Percentiles rank a stretch among this genome's conserved stretches.
Evolutionary conservation across 1,284 basidiomycete genomes (phyloP).

Genomic region (Grifola frondosa): DNA sequence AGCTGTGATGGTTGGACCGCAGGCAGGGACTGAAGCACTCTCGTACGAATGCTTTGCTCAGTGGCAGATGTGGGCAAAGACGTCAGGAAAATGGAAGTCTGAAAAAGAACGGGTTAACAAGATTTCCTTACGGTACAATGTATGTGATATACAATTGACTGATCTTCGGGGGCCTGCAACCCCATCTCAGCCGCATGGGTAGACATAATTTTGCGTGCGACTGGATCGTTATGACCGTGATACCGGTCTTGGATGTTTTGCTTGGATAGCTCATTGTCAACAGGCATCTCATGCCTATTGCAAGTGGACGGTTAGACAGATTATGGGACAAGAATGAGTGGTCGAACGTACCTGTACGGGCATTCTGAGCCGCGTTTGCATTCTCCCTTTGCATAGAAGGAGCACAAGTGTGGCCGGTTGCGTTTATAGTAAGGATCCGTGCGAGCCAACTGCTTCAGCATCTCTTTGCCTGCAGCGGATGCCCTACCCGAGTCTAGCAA

Average conservation of each 20-base stretch:
- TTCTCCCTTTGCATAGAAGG: conserved; percentile 94
- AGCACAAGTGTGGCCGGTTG: conserved; percentile 92
- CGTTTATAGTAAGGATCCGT: conserved; percentile 97
- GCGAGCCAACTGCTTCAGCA: conserved; percentile 91
- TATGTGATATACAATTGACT: conserved; percentile 66
- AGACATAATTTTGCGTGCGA: conserved; percentile 84
- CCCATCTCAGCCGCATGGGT: conserved; percentile 76
- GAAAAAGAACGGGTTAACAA: conserved; percentile 5
- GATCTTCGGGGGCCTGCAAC: conserved; percentile 87
- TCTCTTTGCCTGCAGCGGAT: conserved; percentile 85
- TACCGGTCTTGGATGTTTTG: conserved; percentile 94
- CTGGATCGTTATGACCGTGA: conserved; percentile 87
- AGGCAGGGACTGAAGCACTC: conserved; percentile 72
- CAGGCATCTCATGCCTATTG: conserved; percentile 82
- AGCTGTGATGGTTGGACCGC: conserved; percentile 67
- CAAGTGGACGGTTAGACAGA: too few relatives aligned
- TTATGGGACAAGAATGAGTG: not conserved
- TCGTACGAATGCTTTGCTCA: conserved; percentile 78
- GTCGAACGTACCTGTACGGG: conserved; percentile 70
- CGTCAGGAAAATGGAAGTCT: conserved; percentile 93
- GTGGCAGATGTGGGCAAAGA: conserved; percentile 74
- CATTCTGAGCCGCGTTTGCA: conserved; percentile 91
- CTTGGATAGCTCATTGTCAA: conserved; percentile 79
- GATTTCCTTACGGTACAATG: too few relatives aligned
- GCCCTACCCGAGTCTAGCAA: conserved; percentile 68